Base-by-base conservation (phyloP, 371 early-diverging fungal genomes). In the Mucor irregularis region DNA sequence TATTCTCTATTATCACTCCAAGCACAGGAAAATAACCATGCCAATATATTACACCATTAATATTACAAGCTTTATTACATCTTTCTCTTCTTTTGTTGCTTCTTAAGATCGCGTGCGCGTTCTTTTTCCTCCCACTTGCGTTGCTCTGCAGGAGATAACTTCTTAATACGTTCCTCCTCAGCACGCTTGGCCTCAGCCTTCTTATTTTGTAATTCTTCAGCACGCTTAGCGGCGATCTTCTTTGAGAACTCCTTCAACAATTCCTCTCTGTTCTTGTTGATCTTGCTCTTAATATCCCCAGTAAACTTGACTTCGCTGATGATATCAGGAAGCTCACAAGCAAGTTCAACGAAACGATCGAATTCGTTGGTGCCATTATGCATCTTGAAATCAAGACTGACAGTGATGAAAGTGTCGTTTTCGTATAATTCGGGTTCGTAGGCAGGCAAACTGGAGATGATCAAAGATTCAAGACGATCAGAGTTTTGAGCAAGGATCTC, bases 101-200 rank as follows among this genome's bases (percentile, higher is more conserved):
- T 86, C 74, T 86, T 86, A 56, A 80, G 39, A 58, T 77, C 76
- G 58, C 79, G 79, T 54, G 73, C 75, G 49, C 82, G 74, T 48
- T 88, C 84, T 70, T 85, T 86, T 74, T 90, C 91, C 49, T 90
- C 91, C 73, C 76, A 84, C 66, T 88, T 90, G 56, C 90, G 84
- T 64, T 86, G 87, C 64, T 87, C 85, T 43, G 85, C 81, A 30
- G 88, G 83, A 34, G 69, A 69, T 57, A 75, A 22, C 62, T 85
- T 85, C 49, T 74, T 69, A 31, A 90, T 76, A 42, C 84, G 83
- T 25, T 89, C 81, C 28, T 80, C 86, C 66, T 87, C 82, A 44
- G 82, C 83, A 58, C 82, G 84, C 67, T 90, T 90, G 59, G 85
- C 85, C 38, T 83, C 83, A 10, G 76, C 80, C 58, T 81, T 74